A percentile compares a stretch with the other conserved stretches of the same genome.
These are phyloP conservation scores for Fraxinus baroniana DNA, from an alignment of 305 asterid species.

Conservation along the genomic window DNA sequence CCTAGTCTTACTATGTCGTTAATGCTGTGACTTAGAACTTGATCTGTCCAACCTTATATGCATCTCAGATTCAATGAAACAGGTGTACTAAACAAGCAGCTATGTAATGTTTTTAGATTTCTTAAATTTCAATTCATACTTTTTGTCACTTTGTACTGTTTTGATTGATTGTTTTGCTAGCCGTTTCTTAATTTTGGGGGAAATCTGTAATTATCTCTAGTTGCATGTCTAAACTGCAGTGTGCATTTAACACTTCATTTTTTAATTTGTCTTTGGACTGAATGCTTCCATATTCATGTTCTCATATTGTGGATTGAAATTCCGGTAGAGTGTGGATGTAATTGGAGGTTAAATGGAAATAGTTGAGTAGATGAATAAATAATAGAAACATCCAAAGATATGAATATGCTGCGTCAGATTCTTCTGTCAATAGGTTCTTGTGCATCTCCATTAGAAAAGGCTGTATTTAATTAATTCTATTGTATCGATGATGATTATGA, in stretches of 20 bases:
- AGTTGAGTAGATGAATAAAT: not conserved
- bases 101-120: not conserved
- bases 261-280: not conserved
- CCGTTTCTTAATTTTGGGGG: not conserved
- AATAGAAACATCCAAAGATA: not conserved
- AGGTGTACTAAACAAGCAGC: not conserved
- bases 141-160: not conserved
- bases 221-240: not conserved
- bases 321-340: not conserved
- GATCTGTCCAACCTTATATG: not conserved
- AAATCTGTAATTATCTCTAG: not conserved
- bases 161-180: not conserved
- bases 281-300: not conserved
- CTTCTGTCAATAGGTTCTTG: not conserved
- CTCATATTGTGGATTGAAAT: not conserved
- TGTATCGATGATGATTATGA: conserved; percentile 1
- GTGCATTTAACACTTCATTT: not conserved
- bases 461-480: not conserved
- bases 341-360: not conserved
- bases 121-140: not conserved
- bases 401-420: not conserved
- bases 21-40: not conserved
- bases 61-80: not conserved
- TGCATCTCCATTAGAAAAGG: not conserved
- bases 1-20: not conserved